A percentile compares a stretch with the other conserved stretches of the same genome.
phyloP scores from a whole-genome alignment of 2,329 filamentous ascomycete species.

The Fusarium euwallaceae region DNA sequence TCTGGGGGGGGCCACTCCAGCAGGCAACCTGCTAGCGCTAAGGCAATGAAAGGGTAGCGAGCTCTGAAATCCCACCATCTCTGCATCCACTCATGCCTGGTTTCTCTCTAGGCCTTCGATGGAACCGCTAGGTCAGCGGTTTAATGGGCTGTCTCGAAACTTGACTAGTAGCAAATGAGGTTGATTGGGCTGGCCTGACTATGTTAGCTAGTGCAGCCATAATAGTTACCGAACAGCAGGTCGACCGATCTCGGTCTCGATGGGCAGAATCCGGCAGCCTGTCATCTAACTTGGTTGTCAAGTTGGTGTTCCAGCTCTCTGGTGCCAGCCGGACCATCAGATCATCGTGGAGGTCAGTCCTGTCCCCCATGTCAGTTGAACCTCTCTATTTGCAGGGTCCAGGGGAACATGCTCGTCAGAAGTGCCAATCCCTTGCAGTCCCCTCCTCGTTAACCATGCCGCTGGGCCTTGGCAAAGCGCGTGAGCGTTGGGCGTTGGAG shows the following conservation, averaged over 20 bases:
- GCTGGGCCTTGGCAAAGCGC: slow-evolving; percentile 16
- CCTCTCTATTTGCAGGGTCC: slow-evolving; percentile 7
- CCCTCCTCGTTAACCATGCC: slow-evolving; percentile 9
- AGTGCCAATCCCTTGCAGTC: slow-evolving; percentile 3
- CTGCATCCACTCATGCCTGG: slow-evolving; percentile 17
- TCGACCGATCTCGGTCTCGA: neutral
- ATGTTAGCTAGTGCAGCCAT: slow-evolving; percentile 12
- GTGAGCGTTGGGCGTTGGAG: slow-evolving; percentile 24
- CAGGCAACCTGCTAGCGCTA: slow-evolving; percentile 35
- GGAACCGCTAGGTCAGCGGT: slow-evolving; percentile 5
- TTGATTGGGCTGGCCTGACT: slow-evolving; percentile 3
- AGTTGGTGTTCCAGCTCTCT: slow-evolving; percentile 1
- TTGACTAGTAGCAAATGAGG: slow-evolving; percentile 7
- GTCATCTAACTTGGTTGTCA: slow-evolving; percentile 5
- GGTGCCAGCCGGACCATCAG: slow-evolving; percentile 6
- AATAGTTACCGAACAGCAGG: neutral
- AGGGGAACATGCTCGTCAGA: slow-evolving; percentile 14
- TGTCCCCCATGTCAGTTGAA: slow-evolving; percentile 10
- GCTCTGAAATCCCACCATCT: slow-evolving; percentile 20
- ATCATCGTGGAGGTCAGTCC: slow-evolving; percentile 1
- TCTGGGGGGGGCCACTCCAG: slow-evolving; percentile 36
- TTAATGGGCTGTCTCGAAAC: neutral
- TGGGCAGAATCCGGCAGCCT: slow-evolving; percentile 1
- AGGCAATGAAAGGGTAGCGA: slow-evolving; percentile 4
- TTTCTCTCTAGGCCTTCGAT: neutral